Conservation (phyloP, 345 rosid genomes). For the Corchorus capsularis region DNA sequence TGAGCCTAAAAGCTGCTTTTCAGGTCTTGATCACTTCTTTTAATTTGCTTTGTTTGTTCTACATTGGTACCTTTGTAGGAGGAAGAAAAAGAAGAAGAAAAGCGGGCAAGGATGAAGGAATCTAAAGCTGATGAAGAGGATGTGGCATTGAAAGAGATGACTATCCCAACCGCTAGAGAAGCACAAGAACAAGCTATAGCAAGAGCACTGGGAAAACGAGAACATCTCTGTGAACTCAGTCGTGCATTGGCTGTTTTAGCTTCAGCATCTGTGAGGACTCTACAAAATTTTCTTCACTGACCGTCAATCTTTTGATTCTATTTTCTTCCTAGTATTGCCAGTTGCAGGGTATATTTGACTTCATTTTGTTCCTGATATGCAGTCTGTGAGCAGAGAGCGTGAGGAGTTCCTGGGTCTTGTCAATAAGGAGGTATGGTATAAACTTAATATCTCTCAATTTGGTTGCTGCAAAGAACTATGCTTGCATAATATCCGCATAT, state of each 20-base stretch:
- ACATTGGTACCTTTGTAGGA: conserved; percentile 43
- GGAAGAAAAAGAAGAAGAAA: conserved; percentile 82
- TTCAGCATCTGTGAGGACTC: conserved; percentile 82
- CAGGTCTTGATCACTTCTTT: background rate
- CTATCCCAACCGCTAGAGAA: conserved; percentile 56
- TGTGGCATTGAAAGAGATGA: conserved; percentile 83
- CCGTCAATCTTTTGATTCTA: background rate
- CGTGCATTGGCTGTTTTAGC: conserved; percentile 87
- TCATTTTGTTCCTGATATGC: conserved; percentile 33
- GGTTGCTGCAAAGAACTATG: background rate
- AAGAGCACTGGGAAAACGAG: conserved; percentile 69
- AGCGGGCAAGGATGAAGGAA: conserved; percentile 61
- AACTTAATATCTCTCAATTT: conserved; percentile 5
- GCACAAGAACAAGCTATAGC: conserved; percentile 76
- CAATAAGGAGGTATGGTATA: conserved; percentile 75
- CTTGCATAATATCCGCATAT: background rate
- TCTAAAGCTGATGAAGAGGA: conserved; percentile 58
- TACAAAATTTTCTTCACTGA: background rate
- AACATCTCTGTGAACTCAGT: conserved; percentile 81
- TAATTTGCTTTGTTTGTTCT: conserved; percentile 10
- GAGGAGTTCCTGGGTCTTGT: conserved; percentile 86
- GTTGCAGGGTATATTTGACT: conserved; percentile 18
- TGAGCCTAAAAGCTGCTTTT: conserved; percentile 6
- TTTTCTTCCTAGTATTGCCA: conserved; percentile 14
- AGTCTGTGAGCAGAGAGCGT: conserved; percentile 90